Evolutionary conservation across 352 stramenopile genomes (phyloP).

Genomic region (Phytopythium chamaehyphon): DNA sequence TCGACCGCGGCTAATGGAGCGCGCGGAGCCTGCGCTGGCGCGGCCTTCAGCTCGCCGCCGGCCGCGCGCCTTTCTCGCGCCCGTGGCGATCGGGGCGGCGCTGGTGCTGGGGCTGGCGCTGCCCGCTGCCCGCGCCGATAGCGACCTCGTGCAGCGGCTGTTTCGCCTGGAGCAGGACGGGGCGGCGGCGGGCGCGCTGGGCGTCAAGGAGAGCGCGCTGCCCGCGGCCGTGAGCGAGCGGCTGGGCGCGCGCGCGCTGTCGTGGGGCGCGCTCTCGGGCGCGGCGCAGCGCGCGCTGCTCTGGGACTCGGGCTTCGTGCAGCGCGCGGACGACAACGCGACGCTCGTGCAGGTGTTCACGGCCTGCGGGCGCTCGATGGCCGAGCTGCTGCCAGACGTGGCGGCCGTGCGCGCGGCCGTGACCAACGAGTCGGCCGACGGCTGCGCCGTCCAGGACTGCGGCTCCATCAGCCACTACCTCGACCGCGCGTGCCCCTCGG

Average conservation of each 20-base stretch:
- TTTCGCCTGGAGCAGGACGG: conserved; percentile 35
- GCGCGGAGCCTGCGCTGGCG: too few species aligned
- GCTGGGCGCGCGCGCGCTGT: conserved; percentile 22
- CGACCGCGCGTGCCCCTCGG: conserved; percentile 20
- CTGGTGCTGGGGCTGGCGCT: neutral
- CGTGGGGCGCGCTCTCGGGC: conserved; percentile 41
- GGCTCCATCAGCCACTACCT: conserved; percentile 51
- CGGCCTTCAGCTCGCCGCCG: too few species aligned
- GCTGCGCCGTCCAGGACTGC: conserved; percentile 30
- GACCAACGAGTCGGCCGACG: conserved; percentile 6
- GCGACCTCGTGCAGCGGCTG: conserved; percentile 52
- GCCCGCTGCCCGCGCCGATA: conserved; percentile 9
- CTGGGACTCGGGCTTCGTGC: conserved; percentile 68
- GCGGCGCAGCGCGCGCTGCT: conserved; percentile 67
- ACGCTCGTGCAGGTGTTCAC: conserved; percentile 60
- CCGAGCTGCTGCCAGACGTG: conserved; percentile 46
- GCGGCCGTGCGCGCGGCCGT: conserved; percentile 25
- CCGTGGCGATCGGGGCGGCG: neutral
- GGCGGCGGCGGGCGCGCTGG: conserved; percentile 18
- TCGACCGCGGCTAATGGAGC: too few species aligned
- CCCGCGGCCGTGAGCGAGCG: conserved; percentile 22
- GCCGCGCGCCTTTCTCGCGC: conserved; percentile 3
- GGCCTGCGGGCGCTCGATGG: conserved; percentile 50
- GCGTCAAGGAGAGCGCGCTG: conserved; percentile 28
- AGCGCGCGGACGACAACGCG: conserved; percentile 17